Evolutionary conservation across 495 filamentous ascomycete genomes (phyloP), one percentile per base, ranked within the genome.

Genomic region (Elaphomyces granulatus): DNA sequence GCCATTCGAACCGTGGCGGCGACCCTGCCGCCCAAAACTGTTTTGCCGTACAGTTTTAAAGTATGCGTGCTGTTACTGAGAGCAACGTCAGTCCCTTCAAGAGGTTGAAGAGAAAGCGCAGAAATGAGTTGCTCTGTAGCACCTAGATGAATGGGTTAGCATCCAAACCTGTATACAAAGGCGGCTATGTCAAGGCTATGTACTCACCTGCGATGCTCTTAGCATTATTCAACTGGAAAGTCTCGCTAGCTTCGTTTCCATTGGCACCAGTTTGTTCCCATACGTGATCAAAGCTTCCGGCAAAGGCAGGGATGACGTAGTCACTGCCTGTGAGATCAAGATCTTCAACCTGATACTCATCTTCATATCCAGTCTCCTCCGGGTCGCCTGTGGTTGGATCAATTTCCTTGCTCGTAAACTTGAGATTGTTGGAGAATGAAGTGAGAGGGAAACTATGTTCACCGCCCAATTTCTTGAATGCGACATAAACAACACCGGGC

Each of bases 351-450:
- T 94, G 81, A 56, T 98, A 98, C 60, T 98, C 90, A 49, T 98
- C 90, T 16, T 95, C 87, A 50, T 95, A 96, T 26, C 92, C 90
- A 32, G 57, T 68, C 10, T 94, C 86, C 53, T 98, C 92, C 1
- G 92, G 83, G 56, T 95, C 85, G 46, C 78, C 75, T 16, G 86
- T 94, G n/a, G 80, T 80, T 3, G 90, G 90, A 49, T 98, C 90
- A 37, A 98, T 92, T 60, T 98, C 90, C 58, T 94, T 94, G 66
- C 80, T 88, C 16, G 87, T 95, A 55, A 98, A 98, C 60, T 92
- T 95, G 39, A 98, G 75, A 36, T 82, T 69, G 60, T 96, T 98
- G 37, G 82, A 87, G 59, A 98, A 94, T 16, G 75, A 81, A 40
- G 77, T 72, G 10, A 79, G 71, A 2, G 84, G 74, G 49, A 90